phyloP scores from a whole-genome alignment of 2,329 filamentous ascomycete species.

The Endothia cerciana region DNA sequence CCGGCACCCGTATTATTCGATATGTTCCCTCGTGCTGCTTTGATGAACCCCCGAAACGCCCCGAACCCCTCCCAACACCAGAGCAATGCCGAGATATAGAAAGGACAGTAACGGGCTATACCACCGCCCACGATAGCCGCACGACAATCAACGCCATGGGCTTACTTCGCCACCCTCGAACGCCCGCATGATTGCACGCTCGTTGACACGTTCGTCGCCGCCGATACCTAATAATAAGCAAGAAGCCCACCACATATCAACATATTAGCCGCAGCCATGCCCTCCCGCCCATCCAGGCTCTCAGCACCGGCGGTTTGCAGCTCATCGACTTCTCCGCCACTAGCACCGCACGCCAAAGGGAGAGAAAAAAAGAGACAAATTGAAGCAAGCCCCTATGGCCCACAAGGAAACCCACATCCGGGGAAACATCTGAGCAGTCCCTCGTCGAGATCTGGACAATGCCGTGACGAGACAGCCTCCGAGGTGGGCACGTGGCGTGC shows the following conservation, averaged over 20 bases:
- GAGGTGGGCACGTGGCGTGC: no score
- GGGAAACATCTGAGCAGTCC: background rate
- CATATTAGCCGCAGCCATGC: background rate
- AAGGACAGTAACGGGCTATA: no score
- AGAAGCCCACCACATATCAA: background rate
- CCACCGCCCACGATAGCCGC: background rate
- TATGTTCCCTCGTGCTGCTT: background rate
- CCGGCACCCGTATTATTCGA: background rate
- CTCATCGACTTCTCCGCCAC: no score
- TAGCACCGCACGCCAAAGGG: no score
- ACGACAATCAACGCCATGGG: background rate
- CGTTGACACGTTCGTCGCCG: background rate
- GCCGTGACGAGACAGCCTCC: no score
- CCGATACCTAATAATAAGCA: background rate
- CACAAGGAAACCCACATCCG: no score
- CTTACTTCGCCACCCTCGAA: background rate
- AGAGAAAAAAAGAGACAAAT: no score
- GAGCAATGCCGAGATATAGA: constrained; percentile 8
- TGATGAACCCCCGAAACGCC: constrained; percentile 14
- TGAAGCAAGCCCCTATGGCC: no score
- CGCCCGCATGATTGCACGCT: background rate
- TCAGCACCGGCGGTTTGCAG: no score
- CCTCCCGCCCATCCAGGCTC: no score
- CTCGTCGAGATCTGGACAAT: no score
- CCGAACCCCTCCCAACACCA: constrained; percentile 12